These are phyloP conservation scores for Lichenothelia convexa DNA, from an alignment of 495 filamentous ascomycete species.

Conservation along the genomic window DNA sequence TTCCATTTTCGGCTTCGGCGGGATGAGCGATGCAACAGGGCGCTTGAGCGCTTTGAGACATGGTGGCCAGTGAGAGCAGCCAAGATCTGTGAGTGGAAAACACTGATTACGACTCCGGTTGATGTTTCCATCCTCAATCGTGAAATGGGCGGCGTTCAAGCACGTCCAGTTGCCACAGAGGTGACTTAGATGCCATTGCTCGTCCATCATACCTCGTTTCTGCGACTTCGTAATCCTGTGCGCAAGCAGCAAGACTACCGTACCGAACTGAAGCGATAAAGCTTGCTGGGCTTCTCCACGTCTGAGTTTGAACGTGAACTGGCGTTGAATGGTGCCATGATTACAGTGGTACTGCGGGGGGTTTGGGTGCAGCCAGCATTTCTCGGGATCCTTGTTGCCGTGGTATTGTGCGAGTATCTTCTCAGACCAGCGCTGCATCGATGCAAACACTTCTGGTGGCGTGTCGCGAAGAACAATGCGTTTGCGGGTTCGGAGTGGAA, in stretches of 20 bases:
- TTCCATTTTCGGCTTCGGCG: too few species aligned
- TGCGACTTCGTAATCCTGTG: slow-evolving; percentile 14
- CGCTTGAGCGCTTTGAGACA: slow-evolving; percentile 18
- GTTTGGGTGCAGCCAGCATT: not conserved
- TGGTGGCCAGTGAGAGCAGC: slow-evolving; percentile 14
- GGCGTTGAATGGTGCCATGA: too few species aligned
- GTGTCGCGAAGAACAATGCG: not conserved
- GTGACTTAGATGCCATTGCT: slow-evolving; percentile 20
- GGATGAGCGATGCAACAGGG: not conserved
- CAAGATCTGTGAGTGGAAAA: slow-evolving; percentile 8
- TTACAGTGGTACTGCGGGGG: too few species aligned
- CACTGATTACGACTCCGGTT: slow-evolving; percentile 19
- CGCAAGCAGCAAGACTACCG: slow-evolving; percentile 12
- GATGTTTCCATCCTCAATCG: slow-evolving; percentile 12
- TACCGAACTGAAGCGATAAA: slow-evolving; percentile 1
- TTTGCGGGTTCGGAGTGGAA: not conserved
- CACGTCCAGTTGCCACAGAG: slow-evolving; percentile 25
- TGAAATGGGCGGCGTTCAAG: slow-evolving; percentile 17
- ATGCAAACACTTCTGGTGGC: not conserved
- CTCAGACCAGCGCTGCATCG: too few species aligned
- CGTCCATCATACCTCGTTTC: slow-evolving; percentile 16
- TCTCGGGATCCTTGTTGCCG: too few species aligned
- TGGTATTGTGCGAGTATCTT: too few species aligned
- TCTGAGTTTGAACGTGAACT: not conserved
- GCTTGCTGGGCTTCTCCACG: not conserved